Base-by-base conservation (phyloP, 2,329 filamentous ascomycete species). In the Penicillium sp. region DNA sequence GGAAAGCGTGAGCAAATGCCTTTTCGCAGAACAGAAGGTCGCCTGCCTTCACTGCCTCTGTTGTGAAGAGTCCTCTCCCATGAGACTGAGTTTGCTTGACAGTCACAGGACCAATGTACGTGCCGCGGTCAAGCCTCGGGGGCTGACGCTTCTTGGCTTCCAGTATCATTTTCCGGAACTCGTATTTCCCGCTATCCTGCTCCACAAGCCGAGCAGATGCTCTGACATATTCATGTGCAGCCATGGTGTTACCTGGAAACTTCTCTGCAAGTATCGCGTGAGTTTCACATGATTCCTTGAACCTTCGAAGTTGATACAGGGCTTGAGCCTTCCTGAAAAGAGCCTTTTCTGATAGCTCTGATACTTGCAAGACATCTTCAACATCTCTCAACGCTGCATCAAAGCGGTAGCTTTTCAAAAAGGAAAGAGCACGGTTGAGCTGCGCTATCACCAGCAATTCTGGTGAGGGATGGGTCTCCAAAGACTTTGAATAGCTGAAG, bases 11-110 rank as follows among this genome's bases (percentile, higher is more conserved):
- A 0, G 64, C 63, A 57, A 83, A 81, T 0, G 81, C 80, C 54
- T 83, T 84, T 53, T 84, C 81, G 42, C 79, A 83, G 1, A 84
- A 57, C 0, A 84, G 62, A 2, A 83, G 66, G 3, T 82, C 76
- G 0, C 81, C 81, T 0, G 76, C 73, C 33, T 70, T 68, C 2
- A 84, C 76, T 0, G 68, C 58, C 18, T 68, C 64, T 0, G 74
- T 80, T 0, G 76, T 78, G 57, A 83, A 84, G 0, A 83, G 63
- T 0, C 81, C 81, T 2, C 73, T 70, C 2, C 79, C 80, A 16
- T 72, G 69, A 8, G 65, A 73, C 1, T 64, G 61, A 0, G 76
- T 75, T 6, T 62, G 39, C 30, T 69, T 74, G 0, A 82, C 57
- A 39, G 70, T 63, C 1, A 81, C 75, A 0, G 73, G 71, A 0